phyloP scores from a whole-genome alignment of 495 filamentous ascomycete species.

The Neurospora sp. region DNA sequence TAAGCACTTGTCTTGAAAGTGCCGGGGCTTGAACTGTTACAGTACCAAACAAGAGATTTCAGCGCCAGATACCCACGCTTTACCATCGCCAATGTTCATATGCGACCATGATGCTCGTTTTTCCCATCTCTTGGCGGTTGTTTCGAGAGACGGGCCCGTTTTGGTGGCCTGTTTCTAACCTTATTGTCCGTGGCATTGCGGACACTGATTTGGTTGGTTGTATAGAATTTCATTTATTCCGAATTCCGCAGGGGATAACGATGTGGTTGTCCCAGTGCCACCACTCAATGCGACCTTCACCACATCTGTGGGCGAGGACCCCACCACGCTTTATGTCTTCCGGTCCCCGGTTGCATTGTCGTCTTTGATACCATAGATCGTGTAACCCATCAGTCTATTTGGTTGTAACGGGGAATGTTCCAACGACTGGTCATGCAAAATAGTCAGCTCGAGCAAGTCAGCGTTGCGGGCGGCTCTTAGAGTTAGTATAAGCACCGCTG shows the following conservation, averaged over 20 bases:
- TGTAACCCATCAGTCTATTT: background rate
- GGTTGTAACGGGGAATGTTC: background rate
- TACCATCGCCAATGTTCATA: background rate
- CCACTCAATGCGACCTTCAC: background rate
- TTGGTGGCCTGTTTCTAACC: background rate
- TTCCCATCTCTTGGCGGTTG: background rate
- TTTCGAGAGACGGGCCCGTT: background rate
- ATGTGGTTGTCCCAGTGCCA: background rate
- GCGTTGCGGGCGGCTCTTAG: background rate
- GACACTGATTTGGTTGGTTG: background rate
- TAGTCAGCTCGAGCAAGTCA: background rate
- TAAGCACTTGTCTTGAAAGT: background rate
- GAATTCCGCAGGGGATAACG: background rate
- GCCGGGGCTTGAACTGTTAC: background rate
- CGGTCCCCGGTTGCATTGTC: background rate
- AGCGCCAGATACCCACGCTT: background rate
- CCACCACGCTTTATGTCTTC: background rate
- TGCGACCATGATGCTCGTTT: background rate
- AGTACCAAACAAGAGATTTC: background rate
- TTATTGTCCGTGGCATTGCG: background rate
- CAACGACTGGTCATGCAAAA: background rate
- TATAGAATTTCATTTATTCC: background rate
- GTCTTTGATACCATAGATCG: background rate
- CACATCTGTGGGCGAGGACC: background rate
- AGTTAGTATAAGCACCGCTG: background rate